Conservation (phyloP, 331 rosid species). For the Erythrophleum ivorense region DNA sequence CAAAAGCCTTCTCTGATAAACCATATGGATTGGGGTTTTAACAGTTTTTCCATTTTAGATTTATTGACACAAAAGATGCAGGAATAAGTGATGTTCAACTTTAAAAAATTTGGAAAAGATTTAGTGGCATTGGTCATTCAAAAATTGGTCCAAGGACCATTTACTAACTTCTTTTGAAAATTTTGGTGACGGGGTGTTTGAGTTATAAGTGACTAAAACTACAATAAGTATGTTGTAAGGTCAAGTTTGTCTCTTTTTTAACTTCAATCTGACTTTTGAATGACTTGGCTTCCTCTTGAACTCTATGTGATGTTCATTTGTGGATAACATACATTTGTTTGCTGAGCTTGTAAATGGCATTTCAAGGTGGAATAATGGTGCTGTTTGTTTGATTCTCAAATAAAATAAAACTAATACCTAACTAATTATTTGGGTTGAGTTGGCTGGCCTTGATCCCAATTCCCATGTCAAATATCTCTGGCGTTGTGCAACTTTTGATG, state of each 20-base stretch:
- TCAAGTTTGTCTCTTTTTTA: conserved; percentile 19
- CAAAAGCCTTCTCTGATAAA: background rate
- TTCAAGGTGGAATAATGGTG: background rate
- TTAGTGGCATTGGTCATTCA: background rate
- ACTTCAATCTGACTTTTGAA: background rate
- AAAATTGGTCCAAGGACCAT: background rate
- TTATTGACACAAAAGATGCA: background rate
- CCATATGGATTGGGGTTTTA: background rate
- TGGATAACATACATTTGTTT: conserved; percentile 24
- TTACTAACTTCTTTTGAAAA: background rate
- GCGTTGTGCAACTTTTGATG: background rate
- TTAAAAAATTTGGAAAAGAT: background rate
- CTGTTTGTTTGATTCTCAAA: background rate
- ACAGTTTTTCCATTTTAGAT: background rate
- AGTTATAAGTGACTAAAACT: background rate
- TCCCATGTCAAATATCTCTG: background rate
- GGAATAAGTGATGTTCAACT: background rate
- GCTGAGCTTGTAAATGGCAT: conserved; percentile 9
- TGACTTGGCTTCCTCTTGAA: conserved; percentile 25
- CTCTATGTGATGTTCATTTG: background rate
- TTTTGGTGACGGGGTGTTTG: background rate
- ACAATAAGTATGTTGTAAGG: background rate
- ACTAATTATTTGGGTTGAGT: background rate
- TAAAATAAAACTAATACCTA: conserved; percentile 2
- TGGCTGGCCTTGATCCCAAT: background rate